Percentiles rank a stretch among this genome's conserved stretches.
Conservation (phyloP, 2,329 filamentous ascomycete species). For the Diplodia corticola region DNA sequence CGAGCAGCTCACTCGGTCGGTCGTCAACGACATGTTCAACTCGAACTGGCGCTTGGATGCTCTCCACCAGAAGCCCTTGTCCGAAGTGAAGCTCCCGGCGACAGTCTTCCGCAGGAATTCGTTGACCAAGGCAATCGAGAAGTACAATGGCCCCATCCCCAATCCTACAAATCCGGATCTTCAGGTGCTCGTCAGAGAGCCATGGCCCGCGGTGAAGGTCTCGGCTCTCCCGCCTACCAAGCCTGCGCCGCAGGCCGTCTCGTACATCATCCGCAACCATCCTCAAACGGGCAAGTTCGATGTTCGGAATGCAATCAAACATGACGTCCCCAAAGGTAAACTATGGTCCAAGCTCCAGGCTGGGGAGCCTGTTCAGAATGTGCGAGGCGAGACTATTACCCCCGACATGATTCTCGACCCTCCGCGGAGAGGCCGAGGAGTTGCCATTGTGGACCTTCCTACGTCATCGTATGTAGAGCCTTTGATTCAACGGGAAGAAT, state of each 20-base stretch:
- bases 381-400: slow-evolving; percentile 69
- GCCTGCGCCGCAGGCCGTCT: slow-evolving; percentile 69
- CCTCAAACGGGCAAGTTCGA: slow-evolving; percentile 80
- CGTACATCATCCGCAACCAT: slow-evolving; percentile 77
- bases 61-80: slow-evolving; percentile 65
- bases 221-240: slow-evolving; percentile 66
- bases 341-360: slow-evolving; percentile 62
- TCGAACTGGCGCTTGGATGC: slow-evolving; percentile 73
- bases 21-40: slow-evolving; percentile 77
- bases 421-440: slow-evolving; percentile 65
- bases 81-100: slow-evolving; percentile 66
- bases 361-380: slow-evolving; percentile 64
- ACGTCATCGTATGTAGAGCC: slow-evolving; percentile 67
- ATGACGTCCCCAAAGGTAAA: slow-evolving; percentile 62
- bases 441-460: slow-evolving; percentile 80
- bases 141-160: slow-evolving; percentile 69
- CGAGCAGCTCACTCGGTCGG: slow-evolving; percentile 57
- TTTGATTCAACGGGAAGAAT: slow-evolving; percentile 71
- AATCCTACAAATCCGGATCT: slow-evolving; percentile 59
- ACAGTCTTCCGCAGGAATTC: slow-evolving; percentile 67
- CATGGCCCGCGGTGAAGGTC: slow-evolving; percentile 74
- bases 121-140: slow-evolving; percentile 62
- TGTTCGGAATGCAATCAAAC: slow-evolving; percentile 59
- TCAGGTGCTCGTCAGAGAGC: slow-evolving; percentile 70
- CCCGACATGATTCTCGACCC: slow-evolving; percentile 83